Conservation (phyloP, 73 alveolate species). For the Paramecium biaurelia region DNA sequence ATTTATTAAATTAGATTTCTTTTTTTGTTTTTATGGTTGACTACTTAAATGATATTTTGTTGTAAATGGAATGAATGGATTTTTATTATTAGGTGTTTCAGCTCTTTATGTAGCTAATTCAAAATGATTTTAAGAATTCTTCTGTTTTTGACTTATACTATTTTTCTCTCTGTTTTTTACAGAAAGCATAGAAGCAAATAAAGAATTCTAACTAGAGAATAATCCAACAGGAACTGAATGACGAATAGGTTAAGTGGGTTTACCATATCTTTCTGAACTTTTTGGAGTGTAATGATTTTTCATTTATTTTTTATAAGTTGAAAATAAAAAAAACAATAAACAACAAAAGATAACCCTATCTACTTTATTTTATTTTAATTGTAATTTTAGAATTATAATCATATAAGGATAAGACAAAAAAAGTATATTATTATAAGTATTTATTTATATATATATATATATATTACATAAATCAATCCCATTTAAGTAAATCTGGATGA, state of each 20-base stretch:
- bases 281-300: background rate
- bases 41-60: background rate
- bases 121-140: background rate
- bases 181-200: background rate
- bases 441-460: background rate
- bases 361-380: background rate
- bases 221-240: background rate
- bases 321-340: background rate
- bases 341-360: background rate
- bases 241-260: background rate
- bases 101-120: background rate
- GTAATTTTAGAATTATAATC: too few relatives aligned
- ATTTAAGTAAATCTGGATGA: background rate
- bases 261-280: background rate
- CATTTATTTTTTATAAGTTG: background rate
- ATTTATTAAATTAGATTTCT: background rate
- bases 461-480: too few relatives aligned
- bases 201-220: conserved; percentile 10
- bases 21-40: background rate
- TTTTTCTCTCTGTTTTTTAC: background rate
- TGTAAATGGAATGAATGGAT: background rate
- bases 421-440: background rate
- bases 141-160: background rate
- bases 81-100: background rate
- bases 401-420: background rate